phyloP scores from a whole-genome alignment of 176 grass and related monocot species.

The Eleusine coracana region DNA sequence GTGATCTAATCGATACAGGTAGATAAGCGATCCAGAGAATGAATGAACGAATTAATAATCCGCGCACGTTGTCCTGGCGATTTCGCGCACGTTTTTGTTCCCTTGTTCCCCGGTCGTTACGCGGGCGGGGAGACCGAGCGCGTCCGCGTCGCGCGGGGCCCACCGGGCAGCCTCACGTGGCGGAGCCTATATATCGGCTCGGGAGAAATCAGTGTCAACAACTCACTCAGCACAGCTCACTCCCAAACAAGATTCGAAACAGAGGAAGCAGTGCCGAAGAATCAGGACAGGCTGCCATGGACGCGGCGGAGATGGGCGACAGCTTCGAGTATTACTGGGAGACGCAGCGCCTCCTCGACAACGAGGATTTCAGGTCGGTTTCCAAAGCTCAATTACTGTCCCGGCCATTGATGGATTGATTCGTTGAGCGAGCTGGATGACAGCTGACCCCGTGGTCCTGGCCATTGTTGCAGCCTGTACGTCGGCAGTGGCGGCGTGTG shows the following conservation, averaged over 20 bases:
- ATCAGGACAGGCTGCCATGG: conserved; percentile 31
- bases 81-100: conserved; percentile 46
- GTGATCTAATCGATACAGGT: neutral
- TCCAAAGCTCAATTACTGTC: neutral
- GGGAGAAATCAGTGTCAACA: neutral
- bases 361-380: conserved; percentile 66
- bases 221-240: neutral
- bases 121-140: conserved; percentile 49
- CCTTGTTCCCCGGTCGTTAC: conserved; percentile 39
- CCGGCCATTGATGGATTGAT: conserved; percentile 8
- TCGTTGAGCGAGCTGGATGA: too few species aligned
- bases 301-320: conserved; percentile 53
- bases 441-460: neutral
- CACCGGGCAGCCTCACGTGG: neutral
- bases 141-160: conserved; percentile 5
- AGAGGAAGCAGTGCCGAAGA: neutral
- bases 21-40: neutral
- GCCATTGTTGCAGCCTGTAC: conserved; percentile 49
- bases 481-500: conserved; percentile 14
- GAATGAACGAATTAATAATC: neutral
- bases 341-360: conserved; percentile 60
- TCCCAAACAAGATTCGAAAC: neutral
- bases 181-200: conserved; percentile 41
- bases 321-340: conserved; percentile 81
- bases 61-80: conserved; percentile 8